Evolutionary conservation across 495 filamentous ascomycete genomes (phyloP).

Genomic region (Xylaria curta): DNA sequence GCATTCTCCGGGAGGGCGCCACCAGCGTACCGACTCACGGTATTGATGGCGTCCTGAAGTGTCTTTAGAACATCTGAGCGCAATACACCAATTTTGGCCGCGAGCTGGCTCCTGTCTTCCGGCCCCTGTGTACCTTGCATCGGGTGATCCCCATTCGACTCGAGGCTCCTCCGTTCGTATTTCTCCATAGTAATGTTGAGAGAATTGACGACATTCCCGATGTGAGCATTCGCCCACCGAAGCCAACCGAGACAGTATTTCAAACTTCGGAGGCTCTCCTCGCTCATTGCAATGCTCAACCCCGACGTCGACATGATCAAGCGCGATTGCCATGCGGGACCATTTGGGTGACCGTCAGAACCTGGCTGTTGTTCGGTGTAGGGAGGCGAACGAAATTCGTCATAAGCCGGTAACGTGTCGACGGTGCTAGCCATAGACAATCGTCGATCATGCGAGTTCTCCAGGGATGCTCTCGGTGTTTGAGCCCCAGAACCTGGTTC

Average conservation of each 20-base stretch:
- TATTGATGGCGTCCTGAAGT: slow-evolving; percentile 75
- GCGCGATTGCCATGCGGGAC: slow-evolving; percentile 73
- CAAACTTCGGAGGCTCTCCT: slow-evolving; percentile 77
- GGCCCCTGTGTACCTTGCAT: slow-evolving; percentile 35
- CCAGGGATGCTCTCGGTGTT: slow-evolving; percentile 37
- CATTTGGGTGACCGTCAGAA: slow-evolving; percentile 33
- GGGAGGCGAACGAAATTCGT: slow-evolving; percentile 72
- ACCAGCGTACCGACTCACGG: slow-evolving; percentile 83
- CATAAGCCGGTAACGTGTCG: slow-evolving; percentile 80
- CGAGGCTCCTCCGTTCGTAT: slow-evolving; percentile 62
- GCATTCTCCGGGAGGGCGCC: slow-evolving; percentile 87
- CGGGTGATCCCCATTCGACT: slow-evolving; percentile 31
- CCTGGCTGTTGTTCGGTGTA: slow-evolving; percentile 61
- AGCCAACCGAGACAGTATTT: slow-evolving; percentile 79
- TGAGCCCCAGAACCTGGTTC: slow-evolving; percentile 40
- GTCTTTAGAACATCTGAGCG: slow-evolving; percentile 77
- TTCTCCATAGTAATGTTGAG: slow-evolving; percentile 75
- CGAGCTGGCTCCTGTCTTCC: slow-evolving; percentile 49
- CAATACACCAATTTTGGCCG: slow-evolving; percentile 69
- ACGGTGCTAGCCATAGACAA: slow-evolving; percentile 56
- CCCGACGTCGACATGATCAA: slow-evolving; percentile 85
- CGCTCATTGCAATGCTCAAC: slow-evolving; percentile 84
- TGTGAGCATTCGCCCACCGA: slow-evolving; percentile 75
- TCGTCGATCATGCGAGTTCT: slow-evolving; percentile 45
- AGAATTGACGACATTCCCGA: slow-evolving; percentile 70